These are phyloP conservation scores for Tricladium varicosporioides DNA, from an alignment of 2,329 filamentous ascomycete genomes.

Conservation along the genomic window DNA sequence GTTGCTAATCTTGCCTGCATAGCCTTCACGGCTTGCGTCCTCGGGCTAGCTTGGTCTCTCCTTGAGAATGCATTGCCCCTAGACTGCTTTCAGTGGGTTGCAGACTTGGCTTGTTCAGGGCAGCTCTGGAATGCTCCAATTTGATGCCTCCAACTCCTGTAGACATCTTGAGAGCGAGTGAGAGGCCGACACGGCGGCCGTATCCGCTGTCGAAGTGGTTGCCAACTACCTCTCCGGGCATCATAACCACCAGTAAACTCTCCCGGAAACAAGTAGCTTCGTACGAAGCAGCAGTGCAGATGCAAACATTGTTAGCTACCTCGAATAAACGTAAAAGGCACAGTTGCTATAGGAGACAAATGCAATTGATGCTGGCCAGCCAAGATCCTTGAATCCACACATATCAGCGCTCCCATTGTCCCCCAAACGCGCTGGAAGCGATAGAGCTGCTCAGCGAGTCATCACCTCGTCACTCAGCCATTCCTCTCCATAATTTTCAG, in stretches of 20 bases:
- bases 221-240: neutral
- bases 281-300: neutral
- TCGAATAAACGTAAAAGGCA: neutral
- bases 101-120: neutral
- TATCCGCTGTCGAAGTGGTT: neutral
- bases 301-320: constrained; percentile 11
- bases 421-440: neutral
- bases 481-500: neutral
- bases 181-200: neutral
- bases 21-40: neutral
- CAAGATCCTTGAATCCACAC: neutral
- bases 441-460: neutral
- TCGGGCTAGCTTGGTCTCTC: neutral
- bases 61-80: neutral
- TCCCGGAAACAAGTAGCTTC: neutral
- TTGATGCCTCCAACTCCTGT: neutral
- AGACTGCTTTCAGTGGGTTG: neutral
- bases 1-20: neutral
- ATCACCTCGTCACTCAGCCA: constrained; percentile 14
- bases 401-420: too few species aligned
- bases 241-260: neutral
- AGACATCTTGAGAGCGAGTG: neutral
- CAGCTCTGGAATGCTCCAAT: constrained; percentile 8
- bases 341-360: neutral
- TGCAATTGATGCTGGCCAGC: neutral